These are phyloP conservation scores for Fraxinus paxiana DNA, from an alignment of 305 asterid species.

Conservation along the genomic window DNA sequence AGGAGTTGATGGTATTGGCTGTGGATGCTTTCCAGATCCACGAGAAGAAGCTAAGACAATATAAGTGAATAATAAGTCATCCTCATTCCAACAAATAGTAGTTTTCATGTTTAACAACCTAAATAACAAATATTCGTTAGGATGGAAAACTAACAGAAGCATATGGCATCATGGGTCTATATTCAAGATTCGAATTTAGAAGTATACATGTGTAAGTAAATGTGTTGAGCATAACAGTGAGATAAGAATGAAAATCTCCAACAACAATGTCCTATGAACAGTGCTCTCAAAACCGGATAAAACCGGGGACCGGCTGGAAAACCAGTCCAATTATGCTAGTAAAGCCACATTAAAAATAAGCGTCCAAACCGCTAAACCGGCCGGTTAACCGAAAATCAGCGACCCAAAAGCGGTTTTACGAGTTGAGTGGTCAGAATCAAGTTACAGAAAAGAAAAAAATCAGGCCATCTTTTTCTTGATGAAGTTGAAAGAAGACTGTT, in stretches of 20 bases:
- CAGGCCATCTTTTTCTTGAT: background rate
- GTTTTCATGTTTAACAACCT: conserved; percentile 8
- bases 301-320: background rate
- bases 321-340: background rate
- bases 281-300: background rate
- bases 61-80: conserved; percentile 16
- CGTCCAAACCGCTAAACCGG: background rate
- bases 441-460: background rate
- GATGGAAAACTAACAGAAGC: conserved; percentile 6
- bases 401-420: background rate
- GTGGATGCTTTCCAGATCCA: conserved; percentile 99
- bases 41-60: conserved; percentile 70
- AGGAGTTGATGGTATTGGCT: conserved; percentile 92
- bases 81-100: conserved; percentile 13
- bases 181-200: background rate
- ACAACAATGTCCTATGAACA: background rate
- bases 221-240: background rate
- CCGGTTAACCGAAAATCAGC: background rate
- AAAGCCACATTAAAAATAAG: background rate
- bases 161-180: background rate
- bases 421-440: background rate
- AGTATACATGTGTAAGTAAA: background rate
- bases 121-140: background rate
- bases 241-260: background rate
- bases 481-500: background rate